Percentiles rank a stretch among this genome's conserved stretches.
These are phyloP conservation scores for Wickerhamiella vanderwaltii DNA, from an alignment of 805 yeast species.

Conservation along the genomic window DNA sequence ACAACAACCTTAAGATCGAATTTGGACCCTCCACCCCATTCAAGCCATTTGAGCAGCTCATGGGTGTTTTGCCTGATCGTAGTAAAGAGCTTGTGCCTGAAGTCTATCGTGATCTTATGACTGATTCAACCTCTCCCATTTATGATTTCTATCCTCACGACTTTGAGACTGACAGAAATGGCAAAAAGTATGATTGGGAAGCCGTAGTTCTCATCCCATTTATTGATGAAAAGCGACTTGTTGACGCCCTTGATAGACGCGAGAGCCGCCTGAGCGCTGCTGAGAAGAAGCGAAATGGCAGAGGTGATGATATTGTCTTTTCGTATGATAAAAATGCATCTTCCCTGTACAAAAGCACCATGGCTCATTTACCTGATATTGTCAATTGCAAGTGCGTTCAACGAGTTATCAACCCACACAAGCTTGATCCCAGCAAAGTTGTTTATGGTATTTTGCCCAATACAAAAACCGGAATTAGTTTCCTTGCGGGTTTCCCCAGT, in stretches of 20 bases:
- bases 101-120: conserved; percentile 70
- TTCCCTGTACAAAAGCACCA: conserved; percentile 56
- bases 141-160: conserved; percentile 81
- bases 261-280: conserved; percentile 52
- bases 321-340: conserved; percentile 65
- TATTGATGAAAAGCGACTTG: conserved; percentile 70
- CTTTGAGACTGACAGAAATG: conserved; percentile 81
- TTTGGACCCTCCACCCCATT: conserved; percentile 71
- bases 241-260: conserved; percentile 58
- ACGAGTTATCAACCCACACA: conserved; percentile 40
- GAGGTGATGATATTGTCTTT: conserved; percentile 60
- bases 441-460: conserved; percentile 46
- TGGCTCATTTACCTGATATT: conserved; percentile 54
- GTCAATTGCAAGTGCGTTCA: conserved; percentile 71
- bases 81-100: conserved; percentile 68
- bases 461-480: conserved; percentile 55
- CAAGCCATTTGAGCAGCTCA: conserved; percentile 86
- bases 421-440: conserved; percentile 30
- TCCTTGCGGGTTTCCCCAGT: conserved; percentile 85
- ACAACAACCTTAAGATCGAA: conserved; percentile 38
- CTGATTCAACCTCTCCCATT: conserved; percentile 74
- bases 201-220: conserved; percentile 88
- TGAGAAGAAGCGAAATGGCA: conserved; percentile 60
- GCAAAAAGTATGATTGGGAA: conserved; percentile 95
- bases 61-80: conserved; percentile 95